These are phyloP conservation scores for Colletotrichum incanum DNA, from an alignment of 2,329 filamentous ascomycete genomes.

Conservation along the genomic window DNA sequence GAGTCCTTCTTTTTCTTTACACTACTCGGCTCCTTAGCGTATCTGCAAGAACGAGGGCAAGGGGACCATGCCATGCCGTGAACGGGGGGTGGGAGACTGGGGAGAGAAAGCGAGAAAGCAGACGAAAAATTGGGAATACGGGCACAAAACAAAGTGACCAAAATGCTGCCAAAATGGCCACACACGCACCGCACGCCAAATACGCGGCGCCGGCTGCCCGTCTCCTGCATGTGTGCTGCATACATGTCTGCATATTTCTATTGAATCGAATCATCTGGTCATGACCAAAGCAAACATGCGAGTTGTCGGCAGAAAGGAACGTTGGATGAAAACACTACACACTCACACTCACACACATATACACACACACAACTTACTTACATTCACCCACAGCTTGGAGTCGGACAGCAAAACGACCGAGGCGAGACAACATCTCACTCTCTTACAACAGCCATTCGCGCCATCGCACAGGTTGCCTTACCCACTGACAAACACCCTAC, in stretches of 20 bases:
- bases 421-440: constrained; percentile 7
- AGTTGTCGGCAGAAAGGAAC: constrained; percentile 23
- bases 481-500: background rate
- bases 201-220: constrained; percentile 19
- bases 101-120: constrained; percentile 9
- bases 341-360: background rate
- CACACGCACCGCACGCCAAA: background rate
- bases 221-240: constrained; percentile 1
- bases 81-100: constrained; percentile 8
- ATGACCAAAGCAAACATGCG: constrained; percentile 18
- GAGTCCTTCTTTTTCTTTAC: constrained; percentile 11
- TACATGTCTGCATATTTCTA: background rate
- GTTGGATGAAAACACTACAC: background rate
- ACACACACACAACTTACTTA: background rate
- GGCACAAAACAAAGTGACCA: constrained; percentile 21
- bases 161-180: constrained; percentile 9
- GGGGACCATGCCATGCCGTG: background rate
- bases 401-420: background rate
- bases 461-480: constrained; percentile 1
- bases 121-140: constrained; percentile 31
- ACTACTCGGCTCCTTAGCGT: constrained; percentile 31
- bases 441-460: background rate
- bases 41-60: constrained; percentile 31
- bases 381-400: background rate
- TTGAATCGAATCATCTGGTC: background rate